Evolutionary conservation across 2,329 filamentous ascomycete genomes (phyloP).

Genomic region (Orbilia ellipsospora): DNA sequence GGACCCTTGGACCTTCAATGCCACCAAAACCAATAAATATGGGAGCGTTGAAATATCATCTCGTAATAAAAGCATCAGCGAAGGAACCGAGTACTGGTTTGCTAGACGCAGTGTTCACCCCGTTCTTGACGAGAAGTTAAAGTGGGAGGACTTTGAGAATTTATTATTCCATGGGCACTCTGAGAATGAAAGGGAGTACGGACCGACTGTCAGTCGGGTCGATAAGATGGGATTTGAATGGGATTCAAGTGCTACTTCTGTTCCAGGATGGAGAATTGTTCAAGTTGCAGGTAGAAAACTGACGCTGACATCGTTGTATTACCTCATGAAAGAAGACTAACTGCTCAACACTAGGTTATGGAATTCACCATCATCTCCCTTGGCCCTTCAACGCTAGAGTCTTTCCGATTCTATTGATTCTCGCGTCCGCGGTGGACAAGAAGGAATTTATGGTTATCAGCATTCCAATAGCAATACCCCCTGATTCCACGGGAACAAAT

Average conservation of each 20-base stretch:
- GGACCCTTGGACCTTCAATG: slow-evolving; percentile 32
- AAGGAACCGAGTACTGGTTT: slow-evolving; percentile 48
- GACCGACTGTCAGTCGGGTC: slow-evolving; percentile 38
- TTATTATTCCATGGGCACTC: slow-evolving; percentile 32
- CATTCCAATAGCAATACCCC: slow-evolving; percentile 23
- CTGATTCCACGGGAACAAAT: slow-evolving; percentile 27
- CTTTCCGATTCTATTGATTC: slow-evolving; percentile 38
- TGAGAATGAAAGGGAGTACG: slow-evolving; percentile 40
- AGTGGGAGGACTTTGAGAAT: slow-evolving; percentile 37
- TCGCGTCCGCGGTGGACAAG: slow-evolving; percentile 11
- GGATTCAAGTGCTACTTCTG: slow-evolving; percentile 2
- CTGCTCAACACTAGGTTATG: slow-evolving; percentile 22
- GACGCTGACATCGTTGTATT: not conserved
- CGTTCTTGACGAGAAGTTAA: not conserved
- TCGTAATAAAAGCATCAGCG: slow-evolving; percentile 16
- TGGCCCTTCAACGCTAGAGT: slow-evolving; percentile 46
- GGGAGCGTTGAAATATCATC: slow-evolving; percentile 34
- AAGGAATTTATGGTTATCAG: slow-evolving; percentile 50
- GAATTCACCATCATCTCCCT: slow-evolving; percentile 42
- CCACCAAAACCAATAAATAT: slow-evolving; percentile 35
- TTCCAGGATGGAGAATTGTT: slow-evolving; percentile 33
- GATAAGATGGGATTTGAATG: slow-evolving; percentile 33
- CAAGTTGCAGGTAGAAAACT: slow-evolving; percentile 16
- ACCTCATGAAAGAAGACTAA: slow-evolving; percentile 5
- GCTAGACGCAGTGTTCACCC: slow-evolving; percentile 43